Evolutionary conservation across 2,329 filamentous ascomycete genomes (phyloP).

Genomic region (Diplodia mutila): DNA sequence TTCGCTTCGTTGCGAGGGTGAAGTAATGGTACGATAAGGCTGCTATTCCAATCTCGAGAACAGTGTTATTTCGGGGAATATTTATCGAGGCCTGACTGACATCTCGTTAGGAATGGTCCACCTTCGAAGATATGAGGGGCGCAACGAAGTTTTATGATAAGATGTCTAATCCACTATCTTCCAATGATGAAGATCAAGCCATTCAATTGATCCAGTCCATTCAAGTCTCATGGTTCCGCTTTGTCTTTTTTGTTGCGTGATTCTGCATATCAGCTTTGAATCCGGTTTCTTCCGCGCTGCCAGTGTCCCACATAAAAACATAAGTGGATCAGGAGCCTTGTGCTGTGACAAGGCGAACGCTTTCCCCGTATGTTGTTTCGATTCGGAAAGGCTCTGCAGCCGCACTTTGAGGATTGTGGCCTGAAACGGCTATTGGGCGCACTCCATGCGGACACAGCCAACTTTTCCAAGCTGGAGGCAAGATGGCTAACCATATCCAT

Average conservation of each 20-base stretch:
- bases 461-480: too few relatives aligned
- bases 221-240: neutral
- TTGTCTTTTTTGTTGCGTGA: neutral
- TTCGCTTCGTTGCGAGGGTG: slow-evolving; percentile 9
- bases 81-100: neutral
- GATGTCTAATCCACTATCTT: neutral
- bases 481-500: too few relatives aligned
- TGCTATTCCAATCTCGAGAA: neutral
- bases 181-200: neutral
- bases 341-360: neutral
- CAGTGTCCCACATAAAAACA: neutral
- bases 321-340: neutral
- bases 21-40: slow-evolving; percentile 14
- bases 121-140: neutral
- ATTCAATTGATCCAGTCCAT: neutral
- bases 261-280: neutral
- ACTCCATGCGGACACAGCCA: too few relatives aligned
- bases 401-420: too few relatives aligned
- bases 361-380: too few relatives aligned
- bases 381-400: too few relatives aligned
- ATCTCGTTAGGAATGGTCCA: neutral
- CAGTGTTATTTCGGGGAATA: too few relatives aligned
- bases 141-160: neutral
- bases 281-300: neutral
- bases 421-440: too few relatives aligned